Percentiles rank a stretch among this genome's conserved stretches.
These are phyloP conservation scores for Calonectria ilicicola DNA, from an alignment of 2,329 filamentous ascomycete genomes.

Conservation along the genomic window DNA sequence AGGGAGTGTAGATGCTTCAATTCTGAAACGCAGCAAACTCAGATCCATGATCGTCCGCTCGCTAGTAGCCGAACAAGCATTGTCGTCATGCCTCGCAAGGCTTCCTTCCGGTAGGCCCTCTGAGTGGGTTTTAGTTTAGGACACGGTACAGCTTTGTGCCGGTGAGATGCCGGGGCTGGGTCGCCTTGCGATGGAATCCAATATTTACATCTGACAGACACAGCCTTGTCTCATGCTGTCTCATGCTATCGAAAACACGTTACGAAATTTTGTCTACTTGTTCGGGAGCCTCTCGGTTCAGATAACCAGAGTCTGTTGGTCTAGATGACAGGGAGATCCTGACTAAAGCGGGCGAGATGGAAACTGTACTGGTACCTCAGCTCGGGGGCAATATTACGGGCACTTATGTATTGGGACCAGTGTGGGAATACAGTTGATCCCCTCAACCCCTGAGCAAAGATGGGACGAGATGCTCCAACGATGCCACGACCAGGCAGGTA, in stretches of 20 bases:
- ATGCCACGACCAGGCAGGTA: constrained; percentile 7
- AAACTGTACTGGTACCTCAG: constrained; percentile 12
- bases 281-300: not conserved
- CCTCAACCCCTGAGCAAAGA: constrained; percentile 4
- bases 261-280: not conserved
- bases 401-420: not conserved
- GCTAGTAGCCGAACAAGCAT: constrained; percentile 25
- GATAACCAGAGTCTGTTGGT: not conserved
- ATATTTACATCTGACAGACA: constrained; percentile 19
- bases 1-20: constrained; percentile 30
- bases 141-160: constrained; percentile 12
- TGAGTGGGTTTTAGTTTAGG: constrained; percentile 12
- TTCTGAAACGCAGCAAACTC: constrained; percentile 39
- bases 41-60: constrained; percentile 40
- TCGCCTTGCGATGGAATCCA: constrained; percentile 6
- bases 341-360: not conserved
- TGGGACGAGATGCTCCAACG: constrained; percentile 15
- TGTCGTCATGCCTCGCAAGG: constrained; percentile 31
- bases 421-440: constrained; percentile 11
- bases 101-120: constrained; percentile 20
- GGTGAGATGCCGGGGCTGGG: not conserved
- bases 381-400: not conserved
- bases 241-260: constrained; percentile 7
- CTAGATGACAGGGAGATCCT: constrained; percentile 6
- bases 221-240: constrained; percentile 21